Conservation (phyloP, 495 filamentous ascomycete genomes). For the Annulohypoxylon moriforme region DNA sequence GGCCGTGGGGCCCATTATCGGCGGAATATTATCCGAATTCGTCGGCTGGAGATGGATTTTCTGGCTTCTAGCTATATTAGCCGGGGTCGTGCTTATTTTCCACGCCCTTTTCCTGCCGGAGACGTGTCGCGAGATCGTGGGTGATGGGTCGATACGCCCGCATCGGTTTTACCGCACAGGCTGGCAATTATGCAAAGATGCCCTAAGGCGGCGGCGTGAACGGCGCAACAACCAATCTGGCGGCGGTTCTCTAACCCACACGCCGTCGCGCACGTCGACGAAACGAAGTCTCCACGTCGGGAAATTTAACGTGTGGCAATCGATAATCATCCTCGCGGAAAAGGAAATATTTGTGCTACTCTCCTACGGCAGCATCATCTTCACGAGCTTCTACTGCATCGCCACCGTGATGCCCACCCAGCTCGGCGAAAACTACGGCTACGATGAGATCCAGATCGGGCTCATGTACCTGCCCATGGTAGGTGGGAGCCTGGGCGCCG, state of each 20-base stretch:
- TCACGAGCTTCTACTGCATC: slow-evolving; percentile 71
- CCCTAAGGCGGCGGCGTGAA: slow-evolving; percentile 17
- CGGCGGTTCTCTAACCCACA: slow-evolving; percentile 11
- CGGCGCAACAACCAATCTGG: background rate
- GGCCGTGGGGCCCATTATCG: slow-evolving; percentile 63
- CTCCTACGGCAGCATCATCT: slow-evolving; percentile 65
- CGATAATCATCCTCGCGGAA: slow-evolving; percentile 68
- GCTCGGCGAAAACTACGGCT: slow-evolving; percentile 66
- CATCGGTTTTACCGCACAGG: slow-evolving; percentile 53
- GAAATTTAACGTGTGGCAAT: slow-evolving; percentile 68
- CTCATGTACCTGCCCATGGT: slow-evolving; percentile 68
- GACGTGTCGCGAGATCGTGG: slow-evolving; percentile 71
- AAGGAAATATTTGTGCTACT: slow-evolving; percentile 71
- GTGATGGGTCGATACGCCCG: slow-evolving; percentile 68
- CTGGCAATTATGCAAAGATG: slow-evolving; percentile 50
- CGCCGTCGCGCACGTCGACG: slow-evolving; percentile 40
- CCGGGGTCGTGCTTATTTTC: slow-evolving; percentile 52
- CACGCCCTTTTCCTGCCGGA: slow-evolving; percentile 64
- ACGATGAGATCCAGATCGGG: slow-evolving; percentile 68
- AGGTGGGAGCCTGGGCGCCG: slow-evolving; percentile 70
- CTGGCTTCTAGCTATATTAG: slow-evolving; percentile 67
- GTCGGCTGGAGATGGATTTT: slow-evolving; percentile 71
- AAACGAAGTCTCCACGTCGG: slow-evolving; percentile 52
- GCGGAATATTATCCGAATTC: slow-evolving; percentile 65
- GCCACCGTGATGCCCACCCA: slow-evolving; percentile 61